A percentile compares a stretch with the other conserved stretches of the same genome.
phyloP scores from a whole-genome alignment of 352 stramenopile species.

The Phytophthora boehmeriae region DNA sequence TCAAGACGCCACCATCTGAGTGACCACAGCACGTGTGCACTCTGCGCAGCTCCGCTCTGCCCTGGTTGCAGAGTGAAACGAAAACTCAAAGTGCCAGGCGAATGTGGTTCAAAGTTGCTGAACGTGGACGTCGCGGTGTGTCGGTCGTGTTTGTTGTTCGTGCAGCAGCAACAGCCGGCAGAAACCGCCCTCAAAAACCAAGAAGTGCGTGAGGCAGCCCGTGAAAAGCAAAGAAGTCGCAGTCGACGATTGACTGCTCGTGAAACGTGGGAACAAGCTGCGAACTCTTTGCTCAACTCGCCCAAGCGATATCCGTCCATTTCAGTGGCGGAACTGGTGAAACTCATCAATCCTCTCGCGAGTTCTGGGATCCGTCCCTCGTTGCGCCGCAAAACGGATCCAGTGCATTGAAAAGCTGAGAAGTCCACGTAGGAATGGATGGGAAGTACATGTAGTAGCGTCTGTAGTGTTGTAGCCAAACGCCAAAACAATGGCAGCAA shows the following conservation, averaged over 20 bases:
- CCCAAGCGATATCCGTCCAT: not conserved
- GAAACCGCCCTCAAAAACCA: slow-evolving; percentile 6
- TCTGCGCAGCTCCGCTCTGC: slow-evolving; percentile 10
- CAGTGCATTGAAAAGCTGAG: not conserved
- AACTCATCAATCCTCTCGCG: not conserved
- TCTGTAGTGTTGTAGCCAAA: not conserved
- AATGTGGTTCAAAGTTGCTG: slow-evolving; percentile 6
- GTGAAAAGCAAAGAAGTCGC: not conserved
- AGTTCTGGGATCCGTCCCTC: not conserved
- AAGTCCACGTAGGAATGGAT: not conserved
- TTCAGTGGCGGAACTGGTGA: not conserved
- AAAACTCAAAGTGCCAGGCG: slow-evolving; percentile 5
- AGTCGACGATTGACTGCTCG: slow-evolving; percentile 4
- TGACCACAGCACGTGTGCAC: slow-evolving; percentile 9
- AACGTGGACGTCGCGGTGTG: slow-evolving; percentile 9
- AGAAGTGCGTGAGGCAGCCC: not conserved
- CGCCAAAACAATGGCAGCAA: not conserved
- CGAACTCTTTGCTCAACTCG: not conserved
- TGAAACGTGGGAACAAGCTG: not conserved
- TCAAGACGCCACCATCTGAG: slow-evolving; percentile 9
- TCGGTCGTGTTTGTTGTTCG: slow-evolving; percentile 8
- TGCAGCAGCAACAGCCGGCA: slow-evolving; percentile 7
- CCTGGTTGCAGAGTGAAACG: slow-evolving; percentile 12
- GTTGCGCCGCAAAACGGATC: not conserved
- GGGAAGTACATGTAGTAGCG: not conserved